These are phyloP conservation scores for Pleurotus djamor DNA, from an alignment of 768 basidiomycete genomes.

Conservation along the genomic window DNA sequence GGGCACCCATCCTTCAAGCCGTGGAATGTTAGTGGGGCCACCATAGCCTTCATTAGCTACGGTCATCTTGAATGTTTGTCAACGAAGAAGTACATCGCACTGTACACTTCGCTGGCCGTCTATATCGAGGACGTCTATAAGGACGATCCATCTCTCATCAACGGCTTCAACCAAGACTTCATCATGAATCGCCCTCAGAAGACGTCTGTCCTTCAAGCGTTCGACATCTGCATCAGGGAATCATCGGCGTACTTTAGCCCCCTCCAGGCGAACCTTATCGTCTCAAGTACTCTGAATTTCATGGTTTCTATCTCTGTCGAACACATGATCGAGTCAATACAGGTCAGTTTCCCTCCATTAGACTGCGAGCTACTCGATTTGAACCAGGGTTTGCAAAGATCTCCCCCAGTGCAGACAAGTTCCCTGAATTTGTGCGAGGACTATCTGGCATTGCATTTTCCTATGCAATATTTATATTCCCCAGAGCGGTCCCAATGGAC, in stretches of 20 bases:
- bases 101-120: background rate
- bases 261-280: too few species aligned
- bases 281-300: too few species aligned
- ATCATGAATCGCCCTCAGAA: background rate
- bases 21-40: background rate
- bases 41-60: background rate
- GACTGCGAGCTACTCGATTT: too few species aligned
- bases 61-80: background rate
- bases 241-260: too few species aligned
- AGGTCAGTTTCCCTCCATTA: too few species aligned
- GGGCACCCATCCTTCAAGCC: background rate
- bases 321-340: too few species aligned
- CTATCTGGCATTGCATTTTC: background rate
- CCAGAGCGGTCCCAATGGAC: background rate
- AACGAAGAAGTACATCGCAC: background rate
- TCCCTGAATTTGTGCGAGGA: background rate
- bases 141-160: background rate
- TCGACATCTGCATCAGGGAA: background rate
- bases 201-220: background rate
- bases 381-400: too few species aligned
- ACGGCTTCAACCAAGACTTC: background rate
- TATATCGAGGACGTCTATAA: background rate
- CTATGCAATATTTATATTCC: slow-evolving; percentile 2
- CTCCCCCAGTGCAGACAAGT: too few species aligned
- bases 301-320: too few species aligned